Base-by-base conservation (phyloP, 768 basidiomycete genomes). In the Cytidiella melzeri region DNA sequence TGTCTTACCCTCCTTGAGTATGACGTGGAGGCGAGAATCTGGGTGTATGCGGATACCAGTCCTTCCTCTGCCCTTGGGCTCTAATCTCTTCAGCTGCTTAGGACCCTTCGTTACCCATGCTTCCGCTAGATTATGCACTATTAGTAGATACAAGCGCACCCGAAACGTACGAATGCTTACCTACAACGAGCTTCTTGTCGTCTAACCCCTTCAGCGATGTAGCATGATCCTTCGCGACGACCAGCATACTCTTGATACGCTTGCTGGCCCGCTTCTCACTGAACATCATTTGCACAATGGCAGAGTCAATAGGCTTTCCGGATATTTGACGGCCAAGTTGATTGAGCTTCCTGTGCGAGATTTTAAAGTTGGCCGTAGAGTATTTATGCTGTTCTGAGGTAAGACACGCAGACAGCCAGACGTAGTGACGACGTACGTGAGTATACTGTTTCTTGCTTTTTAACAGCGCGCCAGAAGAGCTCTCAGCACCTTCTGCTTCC, bases 251-350 rank as follows among this genome's bases (percentile, higher is more conserved):
- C 77, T 91, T 84, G 51, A 99, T 81, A 52, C 91, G 83, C 41
- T 73, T 76, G 55, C 90, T 84, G 12, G 87, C 91, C 20, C 91
- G 79, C 69, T 99, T 99, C 66, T 94, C 87, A 55, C 87, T 91
- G 67, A 96, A 97, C 64, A 87, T 80, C 90, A 98, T 94, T 60
- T 99, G 95, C 50, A 97, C 72, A 63, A 99, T 95, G 28, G 95
- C 95, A 57, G 85, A 81, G 69, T 97, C 94, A 52, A 97, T 85
- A 15, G 94, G 93, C 58, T 92, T 86, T 18, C 90, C 87, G 2
- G 89, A 76, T 55, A 99, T 87, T 65, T 96, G 91, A 25, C 81
- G 76, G 7, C 83, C 86, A 37, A 99, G 75, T 72, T 83, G 79
- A 66, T 95, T 94, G 49, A 99, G 73, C 66, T 97, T 99, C 48